phyloP scores from a whole-genome alignment of 345 rosid genomes.

The Aegle marmelos region DNA sequence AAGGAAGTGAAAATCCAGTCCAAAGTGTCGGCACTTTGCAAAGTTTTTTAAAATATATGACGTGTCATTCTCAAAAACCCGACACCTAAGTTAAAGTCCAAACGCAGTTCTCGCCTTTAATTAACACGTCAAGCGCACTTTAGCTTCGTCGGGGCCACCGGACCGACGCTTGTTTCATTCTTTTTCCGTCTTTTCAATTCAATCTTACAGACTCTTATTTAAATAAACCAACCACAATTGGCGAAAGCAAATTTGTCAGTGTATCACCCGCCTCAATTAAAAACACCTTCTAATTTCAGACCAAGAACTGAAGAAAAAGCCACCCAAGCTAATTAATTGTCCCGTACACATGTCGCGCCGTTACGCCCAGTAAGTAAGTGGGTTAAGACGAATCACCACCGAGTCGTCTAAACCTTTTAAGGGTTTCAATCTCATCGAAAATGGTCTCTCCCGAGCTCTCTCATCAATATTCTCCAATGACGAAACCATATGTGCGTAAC shows the following conservation, averaged over 20 bases:
- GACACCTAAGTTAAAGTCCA: not conserved
- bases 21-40: constrained; percentile 11
- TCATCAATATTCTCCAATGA: constrained; percentile 36
- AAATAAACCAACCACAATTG: not conserved
- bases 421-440: not conserved
- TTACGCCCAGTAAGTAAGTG: not conserved
- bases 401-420: not conserved
- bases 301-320: not conserved
- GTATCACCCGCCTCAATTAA: not conserved
- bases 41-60: not conserved
- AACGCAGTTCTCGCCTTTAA: constrained; percentile 25
- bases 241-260: not conserved
- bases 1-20: not conserved
- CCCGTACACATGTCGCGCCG: not conserved
- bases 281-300: not conserved
- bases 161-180: constrained; percentile 9
- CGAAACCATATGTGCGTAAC: constrained; percentile 35
- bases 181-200: not conserved
- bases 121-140: constrained; percentile 16
- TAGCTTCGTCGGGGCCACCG: constrained; percentile 21
- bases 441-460: constrained; percentile 34
- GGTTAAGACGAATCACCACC: not conserved
- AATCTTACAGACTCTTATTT: not conserved
- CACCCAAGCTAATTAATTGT: not conserved
- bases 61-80: constrained; percentile 12